A percentile compares a stretch with the other conserved stretches of the same genome.
Conservation (phyloP, 2,329 filamentous ascomycete species). For the Colletotrichum gigasporum region DNA sequence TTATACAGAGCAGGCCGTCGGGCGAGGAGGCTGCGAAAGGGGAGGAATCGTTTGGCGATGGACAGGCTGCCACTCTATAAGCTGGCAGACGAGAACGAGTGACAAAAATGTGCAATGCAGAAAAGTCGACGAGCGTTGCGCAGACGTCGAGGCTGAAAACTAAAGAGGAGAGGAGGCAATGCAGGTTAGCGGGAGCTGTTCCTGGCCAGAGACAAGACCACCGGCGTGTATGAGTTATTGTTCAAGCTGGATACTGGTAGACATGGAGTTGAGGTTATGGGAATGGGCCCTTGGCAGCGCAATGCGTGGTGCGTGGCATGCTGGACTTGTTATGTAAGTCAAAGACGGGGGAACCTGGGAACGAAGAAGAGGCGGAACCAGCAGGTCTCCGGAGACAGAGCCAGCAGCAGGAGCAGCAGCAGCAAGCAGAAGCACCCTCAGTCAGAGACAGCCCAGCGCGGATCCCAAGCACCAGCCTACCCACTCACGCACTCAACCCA, state of each 20-base stretch:
- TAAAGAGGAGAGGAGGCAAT: conserved; percentile 10
- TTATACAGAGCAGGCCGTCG: not conserved
- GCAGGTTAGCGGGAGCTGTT: not conserved
- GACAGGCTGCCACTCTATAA: not conserved
- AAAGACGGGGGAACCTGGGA: conserved; percentile 27
- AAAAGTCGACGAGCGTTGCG: not conserved
- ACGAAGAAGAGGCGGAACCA: conserved; percentile 24
- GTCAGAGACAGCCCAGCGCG: not conserved
- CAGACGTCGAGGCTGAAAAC: conserved; percentile 4
- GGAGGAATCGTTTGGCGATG: not conserved
- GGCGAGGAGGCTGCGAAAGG: not conserved
- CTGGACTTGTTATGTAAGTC: conserved; percentile 33
- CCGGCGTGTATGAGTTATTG: conserved; percentile 24
- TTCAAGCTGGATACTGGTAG: conserved; percentile 26
- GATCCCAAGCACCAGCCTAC: conserved; percentile 18
- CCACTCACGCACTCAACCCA: conserved; percentile 28
- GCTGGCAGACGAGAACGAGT: conserved; percentile 1
- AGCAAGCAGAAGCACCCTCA: not conserved
- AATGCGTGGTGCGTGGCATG: conserved; percentile 32
- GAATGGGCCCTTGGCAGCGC: conserved; percentile 23
- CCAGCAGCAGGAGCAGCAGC: not conserved
- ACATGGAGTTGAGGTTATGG: conserved; percentile 29
- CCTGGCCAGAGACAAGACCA: not conserved
- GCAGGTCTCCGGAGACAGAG: too few relatives aligned
- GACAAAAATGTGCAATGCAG: not conserved